Percentiles rank a stretch among this genome's conserved stretches.
phyloP scores from a whole-genome alignment of 345 rosid species.

The Aethionema arabicum region DNA sequence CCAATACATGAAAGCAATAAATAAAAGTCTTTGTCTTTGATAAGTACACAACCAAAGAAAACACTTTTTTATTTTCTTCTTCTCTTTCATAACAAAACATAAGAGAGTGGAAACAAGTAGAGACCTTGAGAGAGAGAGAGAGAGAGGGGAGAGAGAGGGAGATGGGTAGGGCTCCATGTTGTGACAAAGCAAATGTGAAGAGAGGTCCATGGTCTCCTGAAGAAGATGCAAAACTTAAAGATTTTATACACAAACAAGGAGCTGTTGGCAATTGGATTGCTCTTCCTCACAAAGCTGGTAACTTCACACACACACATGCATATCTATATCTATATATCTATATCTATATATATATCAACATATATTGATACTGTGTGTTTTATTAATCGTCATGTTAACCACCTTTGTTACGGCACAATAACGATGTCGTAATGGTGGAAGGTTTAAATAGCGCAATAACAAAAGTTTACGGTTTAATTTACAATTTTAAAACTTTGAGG shows the following conservation, averaged over 20 bases:
- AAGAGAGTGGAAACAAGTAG: conserved; percentile 15
- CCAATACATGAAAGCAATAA: conserved; percentile 35
- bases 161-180: conserved; percentile 95
- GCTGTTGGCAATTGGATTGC: conserved; percentile 86
- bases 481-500: no score
- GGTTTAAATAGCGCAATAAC: no score
- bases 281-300: conserved; percentile 84
- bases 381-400: no score
- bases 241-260: conserved; percentile 57
- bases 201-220: conserved; percentile 98
- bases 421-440: no score
- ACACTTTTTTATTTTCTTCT: conserved; percentile 17
- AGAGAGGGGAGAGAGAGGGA: conserved; percentile 13
- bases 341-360: background rate
- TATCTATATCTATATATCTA: background rate
- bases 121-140: conserved; percentile 21
- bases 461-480: no score
- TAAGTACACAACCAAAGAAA: conserved; percentile 25
- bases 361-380: no score
- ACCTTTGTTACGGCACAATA: no score
- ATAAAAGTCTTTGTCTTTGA: conserved; percentile 31
- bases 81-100: conserved; percentile 20
- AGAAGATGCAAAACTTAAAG: conserved; percentile 86
- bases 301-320: background rate
- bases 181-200: conserved; percentile 89